Percentiles rank a stretch among this genome's conserved stretches.
phyloP scores from a whole-genome alignment of 2,329 filamentous ascomycete species.

The Erysiphe pulchra region DNA sequence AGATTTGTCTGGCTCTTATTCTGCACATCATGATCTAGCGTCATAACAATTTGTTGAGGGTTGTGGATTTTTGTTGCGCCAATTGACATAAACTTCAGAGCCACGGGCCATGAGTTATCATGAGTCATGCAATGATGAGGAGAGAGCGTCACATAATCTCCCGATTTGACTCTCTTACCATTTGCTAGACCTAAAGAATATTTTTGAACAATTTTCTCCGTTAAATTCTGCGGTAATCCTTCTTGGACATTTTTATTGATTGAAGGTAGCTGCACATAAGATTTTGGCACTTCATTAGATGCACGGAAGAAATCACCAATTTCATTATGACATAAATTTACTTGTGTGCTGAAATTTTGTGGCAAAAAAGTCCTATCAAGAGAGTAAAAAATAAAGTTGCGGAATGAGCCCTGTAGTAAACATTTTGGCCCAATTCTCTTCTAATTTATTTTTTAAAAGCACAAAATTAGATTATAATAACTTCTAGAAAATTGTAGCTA shows the following conservation, averaged over 20 bases:
- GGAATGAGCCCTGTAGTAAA: no score
- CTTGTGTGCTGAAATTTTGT: no score
- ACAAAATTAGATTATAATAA: no score
- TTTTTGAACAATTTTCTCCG: slow-evolving; percentile 75
- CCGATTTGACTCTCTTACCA: slow-evolving; percentile 49
- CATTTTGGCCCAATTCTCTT: no score
- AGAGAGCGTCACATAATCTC: slow-evolving; percentile 60
- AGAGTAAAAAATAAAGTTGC: no score
- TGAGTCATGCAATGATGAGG: slow-evolving; percentile 65
- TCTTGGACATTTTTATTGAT: slow-evolving; percentile 12
- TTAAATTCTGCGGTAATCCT: slow-evolving; percentile 43
- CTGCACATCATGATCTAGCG: slow-evolving; percentile 72
- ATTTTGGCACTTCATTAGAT: no score
- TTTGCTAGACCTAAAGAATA: slow-evolving; percentile 51
- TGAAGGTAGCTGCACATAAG: background rate
- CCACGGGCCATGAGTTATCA: slow-evolving; percentile 58
- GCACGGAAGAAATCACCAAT: no score
- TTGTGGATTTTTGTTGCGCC: slow-evolving; percentile 51
- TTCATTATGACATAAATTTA: no score
- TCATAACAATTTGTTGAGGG: slow-evolving; percentile 52
- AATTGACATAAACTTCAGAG: slow-evolving; percentile 56
- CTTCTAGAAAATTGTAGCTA: no score
- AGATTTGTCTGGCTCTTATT: slow-evolving; percentile 57
- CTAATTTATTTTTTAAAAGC: no score
- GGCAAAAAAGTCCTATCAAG: no score